These are phyloP conservation scores for Trypanosoma theileri DNA, from an alignment of 208 protist genomes.

Conservation along the genomic window DNA sequence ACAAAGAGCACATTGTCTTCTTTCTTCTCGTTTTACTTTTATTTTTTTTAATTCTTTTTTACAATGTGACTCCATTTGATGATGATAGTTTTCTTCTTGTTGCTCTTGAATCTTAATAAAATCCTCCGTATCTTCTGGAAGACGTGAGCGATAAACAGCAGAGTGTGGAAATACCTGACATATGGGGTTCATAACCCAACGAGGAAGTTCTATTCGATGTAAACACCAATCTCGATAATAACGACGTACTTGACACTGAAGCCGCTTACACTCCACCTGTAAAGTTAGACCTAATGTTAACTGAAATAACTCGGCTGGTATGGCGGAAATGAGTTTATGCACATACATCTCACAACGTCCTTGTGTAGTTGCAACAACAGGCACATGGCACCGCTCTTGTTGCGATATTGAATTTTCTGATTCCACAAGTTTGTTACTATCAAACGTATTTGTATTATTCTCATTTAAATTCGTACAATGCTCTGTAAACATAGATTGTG, in stretches of 20 bases:
- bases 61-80: background rate
- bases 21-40: background rate
- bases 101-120: constrained; percentile 8
- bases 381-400: background rate
- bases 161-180: constrained; percentile 31
- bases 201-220: constrained; percentile 23
- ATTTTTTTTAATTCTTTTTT: background rate
- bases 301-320: constrained; percentile 10
- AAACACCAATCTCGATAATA: constrained; percentile 29
- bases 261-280: constrained; percentile 27
- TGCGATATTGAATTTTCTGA: too few species aligned
- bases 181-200: constrained; percentile 26
- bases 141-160: constrained; percentile 15
- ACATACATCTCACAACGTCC: constrained; percentile 25
- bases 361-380: background rate
- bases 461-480: background rate
- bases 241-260: constrained; percentile 21
- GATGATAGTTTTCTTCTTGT: background rate
- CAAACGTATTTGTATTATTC: background rate
- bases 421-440: too few species aligned
- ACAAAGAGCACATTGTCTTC: constrained; percentile 22
- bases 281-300: constrained; percentile 16
- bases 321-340: constrained; percentile 12
- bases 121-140: constrained; percentile 12
- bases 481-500: background rate